Evolutionary conservation across 228 moss, liverwort and hornwort species (phyloP), one percentile per base, ranked within the genome.

Genomic region (Sphagnum magellanicum): DNA sequence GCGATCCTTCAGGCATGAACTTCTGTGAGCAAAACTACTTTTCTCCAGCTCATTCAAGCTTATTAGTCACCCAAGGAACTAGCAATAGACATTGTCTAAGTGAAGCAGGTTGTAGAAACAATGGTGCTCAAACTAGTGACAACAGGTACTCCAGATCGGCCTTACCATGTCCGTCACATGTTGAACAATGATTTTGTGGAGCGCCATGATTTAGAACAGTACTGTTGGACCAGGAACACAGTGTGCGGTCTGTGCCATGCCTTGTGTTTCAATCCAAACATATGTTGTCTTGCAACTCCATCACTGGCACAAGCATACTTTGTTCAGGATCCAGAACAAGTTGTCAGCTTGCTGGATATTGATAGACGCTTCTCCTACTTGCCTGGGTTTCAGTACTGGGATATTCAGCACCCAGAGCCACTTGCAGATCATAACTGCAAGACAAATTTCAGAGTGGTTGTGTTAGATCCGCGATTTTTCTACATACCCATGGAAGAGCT

Each of bases 201-300:
- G 82, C 89, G 87, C n/a, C 89, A 81, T 63, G 89, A 89, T 59
- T 53, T 92, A 65, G 87, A 92, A 68, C 87, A 92, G 48, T 92
- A 92, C 49, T 70, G 87, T 47, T 88, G 87, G 89, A 92, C 88
- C 4, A 70, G 68, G 64, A 77, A 61, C 32, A 92, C 83, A 0
- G 83, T 92, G 4, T 60, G 80, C 46, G 78, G 74, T 4, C 68
- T 90, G 10, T 73, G 73, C 0, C 63, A 59, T 52, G 81, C 92
- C 14, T 71, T 92, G 7, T 67, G 71, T 6, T 76, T 64, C 64
- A 71, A 85, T 48, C 73, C 73, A 1, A 57, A 50, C 16, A 81
- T 86, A 10, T 92, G 88, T 73, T 92, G 88, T 77, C 78, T 92
- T 0, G 83, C 88, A 9, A 71, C 88, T 4, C 90, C 87, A 0